A percentile compares a stretch with the other conserved stretches of the same genome.
These are phyloP conservation scores for Arabidopsis hybrid DNA, from an alignment of 441 rosid species.

Conservation along the genomic window DNA sequence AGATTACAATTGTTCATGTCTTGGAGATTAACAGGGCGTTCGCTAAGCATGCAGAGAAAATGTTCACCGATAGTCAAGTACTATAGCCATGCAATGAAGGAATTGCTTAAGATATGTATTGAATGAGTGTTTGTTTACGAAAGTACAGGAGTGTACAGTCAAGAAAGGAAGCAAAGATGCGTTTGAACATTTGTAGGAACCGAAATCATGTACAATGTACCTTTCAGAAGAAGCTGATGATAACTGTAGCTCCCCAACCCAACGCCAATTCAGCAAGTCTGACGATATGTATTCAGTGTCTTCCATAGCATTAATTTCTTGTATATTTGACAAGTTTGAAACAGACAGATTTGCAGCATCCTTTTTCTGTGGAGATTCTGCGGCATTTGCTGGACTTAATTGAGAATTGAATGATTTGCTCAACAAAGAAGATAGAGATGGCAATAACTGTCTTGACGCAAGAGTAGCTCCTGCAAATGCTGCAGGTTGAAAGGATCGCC, in stretches of 20 bases:
- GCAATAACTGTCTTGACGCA: slow-evolving; percentile 85
- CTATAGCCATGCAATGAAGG: slow-evolving; percentile 27
- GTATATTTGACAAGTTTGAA: slow-evolving; percentile 73
- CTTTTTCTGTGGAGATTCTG: slow-evolving; percentile 75
- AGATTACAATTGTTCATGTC: slow-evolving; percentile 76
- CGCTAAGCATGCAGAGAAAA: slow-evolving; percentile 59
- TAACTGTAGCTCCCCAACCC: slow-evolving; percentile 74
- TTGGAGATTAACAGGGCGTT: slow-evolving; percentile 65
- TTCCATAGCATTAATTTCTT: slow-evolving; percentile 65
- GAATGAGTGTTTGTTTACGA: slow-evolving; percentile 8
- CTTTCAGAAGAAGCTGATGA: slow-evolving; percentile 70
- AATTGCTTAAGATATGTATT: slow-evolving; percentile 5
- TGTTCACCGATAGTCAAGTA: slow-evolving; percentile 30
- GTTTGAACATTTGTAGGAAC: slow-evolving; percentile 21
- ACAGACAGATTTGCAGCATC: slow-evolving; percentile 64
- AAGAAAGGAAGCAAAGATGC: slow-evolving; percentile 17
- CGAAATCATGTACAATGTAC: slow-evolving; percentile 51
- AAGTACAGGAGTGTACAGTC: slow-evolving; percentile 14
- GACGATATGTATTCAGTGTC: slow-evolving; percentile 73
- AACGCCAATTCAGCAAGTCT: slow-evolving; percentile 94
- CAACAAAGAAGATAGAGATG: slow-evolving; percentile 82
- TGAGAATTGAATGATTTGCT: slow-evolving; percentile 91
- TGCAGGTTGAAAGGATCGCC: slow-evolving; percentile 84
- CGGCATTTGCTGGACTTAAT: slow-evolving; percentile 66
- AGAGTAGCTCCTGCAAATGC: slow-evolving; percentile 87